Percentiles rank a stretch among this genome's conserved stretches.
Conservation (phyloP, 2,329 filamentous ascomycete species). For the Ascochyta viciae-villosae region DNA sequence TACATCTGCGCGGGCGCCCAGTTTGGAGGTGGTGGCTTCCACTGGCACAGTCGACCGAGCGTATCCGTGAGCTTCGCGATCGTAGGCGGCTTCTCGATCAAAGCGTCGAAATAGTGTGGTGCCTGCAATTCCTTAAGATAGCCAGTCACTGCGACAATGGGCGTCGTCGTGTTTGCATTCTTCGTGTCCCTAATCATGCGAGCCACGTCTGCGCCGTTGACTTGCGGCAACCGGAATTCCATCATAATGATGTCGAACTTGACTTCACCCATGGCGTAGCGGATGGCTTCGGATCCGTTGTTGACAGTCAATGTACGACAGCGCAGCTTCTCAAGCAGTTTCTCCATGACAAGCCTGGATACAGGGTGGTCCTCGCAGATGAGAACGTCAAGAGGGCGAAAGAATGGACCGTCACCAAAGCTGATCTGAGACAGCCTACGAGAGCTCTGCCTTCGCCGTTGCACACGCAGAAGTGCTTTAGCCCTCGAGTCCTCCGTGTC, state of each 20-base stretch:
- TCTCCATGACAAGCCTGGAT: conserved; percentile 98
- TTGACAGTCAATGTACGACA: conserved; percentile 92
- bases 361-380: conserved; percentile 99
- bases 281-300: conserved; percentile 89
- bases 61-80: conserved; percentile 90
- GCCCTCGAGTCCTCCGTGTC: conserved; percentile 96
- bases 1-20: conserved; percentile 53
- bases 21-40: conserved; percentile 79
- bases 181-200: conserved; percentile 98
- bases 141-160: conserved; percentile 94
- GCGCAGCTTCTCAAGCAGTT: conserved; percentile 90
- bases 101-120: conserved; percentile 91
- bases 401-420: conserved; percentile 81
- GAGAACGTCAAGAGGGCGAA: conserved; percentile 89
- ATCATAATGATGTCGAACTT: conserved; percentile 99
- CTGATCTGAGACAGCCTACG: conserved; percentile 90
- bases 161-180: conserved; percentile 92
- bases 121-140: conserved; percentile 97
- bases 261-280: conserved; percentile 94
- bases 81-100: conserved; percentile 97
- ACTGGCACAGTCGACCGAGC: conserved; percentile 85
- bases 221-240: conserved; percentile 92
- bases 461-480: conserved; percentile 88
- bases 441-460: conserved; percentile 94
- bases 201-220: conserved; percentile 93